Evolutionary conservation across 352 stramenopile species (phyloP).

Genomic region (Phytopythium montanum): DNA sequence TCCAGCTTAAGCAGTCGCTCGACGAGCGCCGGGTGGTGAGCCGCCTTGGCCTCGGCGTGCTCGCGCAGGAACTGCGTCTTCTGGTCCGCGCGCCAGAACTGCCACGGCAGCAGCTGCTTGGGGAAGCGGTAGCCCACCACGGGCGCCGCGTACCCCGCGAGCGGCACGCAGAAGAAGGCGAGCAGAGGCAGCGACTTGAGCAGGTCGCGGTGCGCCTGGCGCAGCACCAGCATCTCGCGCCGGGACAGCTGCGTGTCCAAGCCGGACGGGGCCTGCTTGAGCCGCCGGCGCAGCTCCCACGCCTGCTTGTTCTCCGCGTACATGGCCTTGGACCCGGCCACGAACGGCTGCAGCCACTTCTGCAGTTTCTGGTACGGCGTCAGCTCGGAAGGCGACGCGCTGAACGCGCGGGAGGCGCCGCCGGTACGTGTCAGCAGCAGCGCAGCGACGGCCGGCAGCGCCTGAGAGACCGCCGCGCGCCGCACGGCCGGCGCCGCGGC

Average conservation of each 20-base stretch:
- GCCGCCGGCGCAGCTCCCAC: conserved; percentile 56
- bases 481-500: not conserved
- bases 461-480: not conserved
- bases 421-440: not conserved
- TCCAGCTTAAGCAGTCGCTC: conserved; percentile 62
- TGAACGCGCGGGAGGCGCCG: conserved; percentile 5
- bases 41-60: conserved; percentile 44
- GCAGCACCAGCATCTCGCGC: conserved; percentile 77
- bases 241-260: conserved; percentile 36
- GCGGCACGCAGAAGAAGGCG: conserved; percentile 66
- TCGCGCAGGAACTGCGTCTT: conserved; percentile 81
- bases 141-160: conserved; percentile 69
- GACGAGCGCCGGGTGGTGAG: conserved; percentile 57
- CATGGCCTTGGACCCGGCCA: conserved; percentile 61
- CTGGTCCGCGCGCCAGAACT: conserved; percentile 83
- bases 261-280: conserved; percentile 30
- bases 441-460: conserved; percentile 1
- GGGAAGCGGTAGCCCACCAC: conserved; percentile 82
- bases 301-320: conserved; percentile 76
- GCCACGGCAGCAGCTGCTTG: conserved; percentile 80
- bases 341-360: conserved; percentile 82
- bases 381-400: conserved; percentile 38
- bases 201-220: conserved; percentile 79
- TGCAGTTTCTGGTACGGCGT: conserved; percentile 73
- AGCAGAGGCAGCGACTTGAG: conserved; percentile 80